These are phyloP conservation scores for Chlorella sp. DNA, from an alignment of 139 green algal genomes.

Conservation along the genomic window DNA sequence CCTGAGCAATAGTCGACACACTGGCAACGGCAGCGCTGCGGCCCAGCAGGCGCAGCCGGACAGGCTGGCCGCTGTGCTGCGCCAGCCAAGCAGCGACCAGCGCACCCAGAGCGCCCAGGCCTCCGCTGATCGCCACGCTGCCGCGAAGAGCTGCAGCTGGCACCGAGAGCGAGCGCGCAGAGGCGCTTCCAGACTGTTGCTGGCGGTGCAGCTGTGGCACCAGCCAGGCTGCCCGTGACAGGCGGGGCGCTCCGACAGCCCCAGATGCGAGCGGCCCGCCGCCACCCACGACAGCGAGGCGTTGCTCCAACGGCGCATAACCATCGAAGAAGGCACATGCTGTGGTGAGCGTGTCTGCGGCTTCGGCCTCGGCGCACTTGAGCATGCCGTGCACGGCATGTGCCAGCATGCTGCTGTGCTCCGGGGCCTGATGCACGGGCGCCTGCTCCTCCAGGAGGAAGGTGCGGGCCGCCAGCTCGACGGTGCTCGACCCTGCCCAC, in stretches of 20 bases:
- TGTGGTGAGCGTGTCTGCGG: too few species aligned
- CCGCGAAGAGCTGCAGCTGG: slow-evolving; percentile 68
- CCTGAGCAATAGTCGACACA: too few species aligned
- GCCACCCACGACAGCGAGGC: too few species aligned
- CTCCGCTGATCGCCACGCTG: slow-evolving; percentile 69
- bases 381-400: slow-evolving; percentile 11
- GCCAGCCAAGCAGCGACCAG: slow-evolving; percentile 70
- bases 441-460: neutral
- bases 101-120: slow-evolving; percentile 45
- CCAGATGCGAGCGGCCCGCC: too few species aligned
- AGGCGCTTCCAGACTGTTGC: slow-evolving; percentile 24
- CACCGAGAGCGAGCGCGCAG: slow-evolving; percentile 78
- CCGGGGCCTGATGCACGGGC: neutral
- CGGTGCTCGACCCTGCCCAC: neutral
- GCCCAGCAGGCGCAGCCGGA: slow-evolving; percentile 10
- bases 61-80: slow-evolving; percentile 3
- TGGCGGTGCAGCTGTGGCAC: slow-evolving; percentile 47
- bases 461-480: neutral
- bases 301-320: too few species aligned
- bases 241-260: neutral
- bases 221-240: neutral
- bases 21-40: neutral
- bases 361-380: neutral
- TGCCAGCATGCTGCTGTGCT: neutral
- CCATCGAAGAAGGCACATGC: too few species aligned